phyloP scores from a whole-genome alignment of 768 basidiomycete genomes.

The Pleurotus sapidus region DNA sequence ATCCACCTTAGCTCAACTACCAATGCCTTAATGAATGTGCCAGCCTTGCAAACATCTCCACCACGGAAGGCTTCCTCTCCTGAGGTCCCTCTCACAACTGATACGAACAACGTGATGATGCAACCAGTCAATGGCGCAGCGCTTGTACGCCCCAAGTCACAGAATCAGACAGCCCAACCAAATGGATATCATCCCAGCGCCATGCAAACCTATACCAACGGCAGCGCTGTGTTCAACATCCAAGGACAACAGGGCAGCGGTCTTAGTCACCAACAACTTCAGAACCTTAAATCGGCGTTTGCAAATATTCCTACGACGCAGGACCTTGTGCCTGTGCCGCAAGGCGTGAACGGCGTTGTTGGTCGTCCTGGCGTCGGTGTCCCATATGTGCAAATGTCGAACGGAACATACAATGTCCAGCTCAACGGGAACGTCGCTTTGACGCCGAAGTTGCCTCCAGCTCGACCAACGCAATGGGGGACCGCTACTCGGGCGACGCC shows the following conservation, averaged over 20 bases:
- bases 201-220: slow-evolving; percentile 29
- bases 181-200: slow-evolving; percentile 51
- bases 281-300: slow-evolving; percentile 56
- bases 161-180: slow-evolving; percentile 38
- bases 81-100: slow-evolving; percentile 17
- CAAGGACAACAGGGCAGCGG: slow-evolving; percentile 30
- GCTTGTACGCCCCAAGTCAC: slow-evolving; percentile 47
- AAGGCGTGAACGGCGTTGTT: slow-evolving; percentile 23
- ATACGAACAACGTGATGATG: slow-evolving; percentile 18
- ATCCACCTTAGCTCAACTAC: slow-evolving; percentile 11
- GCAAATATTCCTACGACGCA: slow-evolving; percentile 35
- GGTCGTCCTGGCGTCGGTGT: slow-evolving; percentile 8
- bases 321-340: slow-evolving; percentile 33
- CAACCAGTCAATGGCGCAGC: slow-evolving; percentile 21
- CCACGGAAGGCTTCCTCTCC: slow-evolving; percentile 10
- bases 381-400: slow-evolving; percentile 12
- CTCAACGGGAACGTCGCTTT: slow-evolving; percentile 21
- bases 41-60: slow-evolving; percentile 25
- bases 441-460: slow-evolving; percentile 40
- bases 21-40: slow-evolving; percentile 23
- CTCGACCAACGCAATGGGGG: slow-evolving; percentile 37
- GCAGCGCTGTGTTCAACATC: slow-evolving; percentile 28
- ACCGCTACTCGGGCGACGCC: slow-evolving; percentile 29
- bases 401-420: slow-evolving; percentile 36
- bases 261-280: slow-evolving; percentile 56